A percentile compares a stretch with the other conserved stretches of the same genome.
phyloP scores from a whole-genome alignment of 371 early-diverging fungal genomes.

The Entomophthora muscae region DNA sequence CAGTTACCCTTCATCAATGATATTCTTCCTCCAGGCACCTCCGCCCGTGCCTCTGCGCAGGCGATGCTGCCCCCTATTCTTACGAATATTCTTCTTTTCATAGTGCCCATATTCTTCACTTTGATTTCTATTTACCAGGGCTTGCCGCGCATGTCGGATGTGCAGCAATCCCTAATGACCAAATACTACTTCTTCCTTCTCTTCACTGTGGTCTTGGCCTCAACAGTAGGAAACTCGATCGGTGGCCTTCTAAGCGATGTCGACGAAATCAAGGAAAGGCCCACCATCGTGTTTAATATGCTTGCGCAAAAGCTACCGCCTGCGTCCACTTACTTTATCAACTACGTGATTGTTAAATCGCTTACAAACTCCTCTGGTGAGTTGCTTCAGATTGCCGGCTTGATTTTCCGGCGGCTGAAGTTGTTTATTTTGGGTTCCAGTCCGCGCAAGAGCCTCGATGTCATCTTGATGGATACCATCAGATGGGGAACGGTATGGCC shows the following conservation, averaged over 20 bases:
- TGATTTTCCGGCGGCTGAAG: constrained; percentile 12
- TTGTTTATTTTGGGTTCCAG: not conserved
- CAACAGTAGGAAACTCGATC: not conserved
- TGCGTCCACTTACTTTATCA: constrained; percentile 57
- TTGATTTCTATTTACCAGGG: constrained; percentile 44
- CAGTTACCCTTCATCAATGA: constrained; percentile 10
- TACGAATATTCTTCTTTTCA: constrained; percentile 42
- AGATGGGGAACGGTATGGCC: constrained; percentile 1
- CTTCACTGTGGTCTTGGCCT: constrained; percentile 7
- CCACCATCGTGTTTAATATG: constrained; percentile 20
- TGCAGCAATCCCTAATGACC: constrained; percentile 32
- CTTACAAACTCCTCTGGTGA: constrained; percentile 41
- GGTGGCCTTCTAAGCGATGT: constrained; percentile 33
- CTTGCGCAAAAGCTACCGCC: constrained; percentile 36
- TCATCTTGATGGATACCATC: not conserved
- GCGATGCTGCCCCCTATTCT: constrained; percentile 57
- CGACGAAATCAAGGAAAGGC: constrained; percentile 14
- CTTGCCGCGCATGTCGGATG: constrained; percentile 33
- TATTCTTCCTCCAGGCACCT: constrained; percentile 5
- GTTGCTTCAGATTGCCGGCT: constrained; percentile 39
- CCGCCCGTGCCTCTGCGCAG: constrained; percentile 33
- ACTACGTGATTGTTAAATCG: constrained; percentile 52
- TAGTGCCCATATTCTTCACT: constrained; percentile 55
- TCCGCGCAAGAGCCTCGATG: not conserved
- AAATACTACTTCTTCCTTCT: constrained; percentile 62